Conservation (phyloP, 805 yeast genomes). For the Candida nitratophila region DNA sequence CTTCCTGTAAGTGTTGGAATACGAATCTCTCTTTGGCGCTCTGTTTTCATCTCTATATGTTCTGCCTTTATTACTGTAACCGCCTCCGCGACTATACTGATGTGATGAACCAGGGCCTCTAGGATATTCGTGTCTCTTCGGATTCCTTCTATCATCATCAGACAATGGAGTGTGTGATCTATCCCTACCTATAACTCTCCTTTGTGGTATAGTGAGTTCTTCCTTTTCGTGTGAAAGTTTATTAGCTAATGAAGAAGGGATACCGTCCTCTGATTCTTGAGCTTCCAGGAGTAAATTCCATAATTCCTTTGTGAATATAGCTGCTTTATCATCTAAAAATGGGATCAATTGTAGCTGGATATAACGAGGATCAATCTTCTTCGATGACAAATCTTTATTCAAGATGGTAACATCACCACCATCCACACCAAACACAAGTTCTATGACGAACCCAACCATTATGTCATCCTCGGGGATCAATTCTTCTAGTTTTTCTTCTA, state of each 20-base stretch:
- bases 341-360: slow-evolving; percentile 37
- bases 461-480: slow-evolving; percentile 44
- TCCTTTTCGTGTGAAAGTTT: slow-evolving; percentile 12
- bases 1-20: not conserved
- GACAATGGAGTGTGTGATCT: not conserved
- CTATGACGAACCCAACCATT: slow-evolving; percentile 34
- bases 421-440: not conserved
- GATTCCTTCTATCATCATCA: no score
- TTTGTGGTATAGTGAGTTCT: not conserved
- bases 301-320: slow-evolving; percentile 31
- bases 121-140: no score
- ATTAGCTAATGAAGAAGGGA: slow-evolving; percentile 30
- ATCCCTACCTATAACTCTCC: not conserved
- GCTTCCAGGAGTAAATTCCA: slow-evolving; percentile 41
- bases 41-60: not conserved
- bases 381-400: not conserved
- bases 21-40: not conserved
- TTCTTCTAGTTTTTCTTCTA: slow-evolving; percentile 24
- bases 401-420: slow-evolving; percentile 13
- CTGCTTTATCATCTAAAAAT: slow-evolving; percentile 35
- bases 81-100: not conserved
- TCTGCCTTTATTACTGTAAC: not conserved
- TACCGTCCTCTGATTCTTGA: slow-evolving; percentile 37
- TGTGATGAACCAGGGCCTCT: no score
- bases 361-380: slow-evolving; percentile 29